Evolutionary conservation across 345 rosid genomes (phyloP).

Genomic region (Mallotus nudiflorus): DNA sequence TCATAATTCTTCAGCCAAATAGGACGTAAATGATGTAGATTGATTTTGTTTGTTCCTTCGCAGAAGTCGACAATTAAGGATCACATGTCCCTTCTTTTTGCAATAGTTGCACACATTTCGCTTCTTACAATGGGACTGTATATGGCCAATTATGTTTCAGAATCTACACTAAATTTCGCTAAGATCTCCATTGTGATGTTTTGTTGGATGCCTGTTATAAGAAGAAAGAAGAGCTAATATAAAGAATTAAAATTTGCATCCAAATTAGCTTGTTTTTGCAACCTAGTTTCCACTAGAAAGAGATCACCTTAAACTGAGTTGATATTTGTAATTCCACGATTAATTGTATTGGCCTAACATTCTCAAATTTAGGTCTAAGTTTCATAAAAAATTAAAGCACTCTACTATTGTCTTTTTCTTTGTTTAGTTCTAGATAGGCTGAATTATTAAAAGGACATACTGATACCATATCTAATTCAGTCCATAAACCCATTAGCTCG

Average conservation of each 20-base stretch:
- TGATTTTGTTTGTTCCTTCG: not conserved
- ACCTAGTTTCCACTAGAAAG: not conserved
- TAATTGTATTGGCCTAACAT: slow-evolving; percentile 3
- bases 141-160: not conserved
- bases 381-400: not conserved
- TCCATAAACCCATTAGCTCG: not conserved
- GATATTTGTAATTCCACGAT: not conserved
- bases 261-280: not conserved
- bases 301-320: not conserved
- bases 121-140: slow-evolving; percentile 5
- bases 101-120: slow-evolving; percentile 3
- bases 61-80: not conserved
- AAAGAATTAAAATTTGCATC: not conserved
- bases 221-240: not conserved
- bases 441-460: not conserved
- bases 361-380: not conserved
- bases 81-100: not conserved
- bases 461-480: not conserved
- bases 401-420: not conserved
- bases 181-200: not conserved
- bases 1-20: no score
- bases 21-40: not conserved
- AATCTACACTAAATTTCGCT: no score
- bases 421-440: not conserved
- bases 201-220: not conserved